Percentiles rank a stretch among this genome's conserved stretches.
Evolutionary conservation across 352 stramenopile genomes (phyloP).

Genomic region (Pythium coloratum): DNA sequence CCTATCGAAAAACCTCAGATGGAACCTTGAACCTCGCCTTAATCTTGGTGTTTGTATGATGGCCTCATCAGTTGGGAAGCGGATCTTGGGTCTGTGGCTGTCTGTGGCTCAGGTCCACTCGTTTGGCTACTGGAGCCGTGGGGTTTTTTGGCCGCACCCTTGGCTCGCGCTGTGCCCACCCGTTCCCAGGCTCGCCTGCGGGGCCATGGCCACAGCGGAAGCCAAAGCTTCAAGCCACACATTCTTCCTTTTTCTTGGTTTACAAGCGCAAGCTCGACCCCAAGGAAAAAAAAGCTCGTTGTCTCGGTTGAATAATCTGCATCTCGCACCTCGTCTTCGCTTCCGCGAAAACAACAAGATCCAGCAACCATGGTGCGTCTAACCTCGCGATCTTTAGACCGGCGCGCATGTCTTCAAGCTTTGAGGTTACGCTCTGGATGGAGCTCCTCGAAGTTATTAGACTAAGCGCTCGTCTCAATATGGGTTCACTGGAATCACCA

Average conservation of each 20-base stretch:
- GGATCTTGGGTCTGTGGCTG: conserved; percentile 13
- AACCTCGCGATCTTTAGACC: conserved; percentile 1
- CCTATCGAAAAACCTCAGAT: conserved; percentile 24
- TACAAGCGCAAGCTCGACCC: conserved; percentile 23
- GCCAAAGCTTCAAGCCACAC: conserved; percentile 22
- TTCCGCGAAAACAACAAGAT: conserved; percentile 23
- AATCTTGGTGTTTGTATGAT: conserved; percentile 24
- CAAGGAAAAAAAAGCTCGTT: conserved; percentile 22
- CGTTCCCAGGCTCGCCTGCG: conserved; percentile 3
- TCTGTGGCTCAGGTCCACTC: conserved; percentile 27
- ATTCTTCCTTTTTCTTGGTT: conserved; percentile 38
- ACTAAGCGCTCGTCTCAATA: neutral
- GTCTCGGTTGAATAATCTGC: conserved; percentile 12
- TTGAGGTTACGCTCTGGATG: neutral
- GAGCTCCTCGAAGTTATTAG: conserved; percentile 2
- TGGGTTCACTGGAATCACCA: neutral
- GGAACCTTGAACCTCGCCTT: conserved; percentile 27
- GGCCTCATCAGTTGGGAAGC: neutral
- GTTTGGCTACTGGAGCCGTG: conserved; percentile 24
- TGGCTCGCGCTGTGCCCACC: conserved; percentile 19
- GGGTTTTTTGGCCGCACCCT: conserved; percentile 26
- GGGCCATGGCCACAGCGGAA: conserved; percentile 1
- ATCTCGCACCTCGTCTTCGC: conserved; percentile 15
- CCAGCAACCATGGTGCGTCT: conserved; percentile 32
- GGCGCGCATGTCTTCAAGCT: neutral